Conservation (phyloP, 805 yeast species). For the Cyberlindnera mississippiensis region DNA sequence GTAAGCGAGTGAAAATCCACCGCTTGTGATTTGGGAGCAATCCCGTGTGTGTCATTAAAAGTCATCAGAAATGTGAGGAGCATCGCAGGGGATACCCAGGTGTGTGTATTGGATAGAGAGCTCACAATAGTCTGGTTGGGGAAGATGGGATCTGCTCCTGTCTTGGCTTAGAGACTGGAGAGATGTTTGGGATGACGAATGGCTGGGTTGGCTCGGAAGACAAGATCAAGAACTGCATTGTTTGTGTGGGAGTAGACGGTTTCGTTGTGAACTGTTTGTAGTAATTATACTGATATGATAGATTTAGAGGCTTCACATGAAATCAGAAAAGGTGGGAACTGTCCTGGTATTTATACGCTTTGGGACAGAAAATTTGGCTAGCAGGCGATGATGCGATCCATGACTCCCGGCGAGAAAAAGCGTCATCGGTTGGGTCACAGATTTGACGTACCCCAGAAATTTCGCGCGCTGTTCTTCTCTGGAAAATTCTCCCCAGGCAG, state of each 20-base stretch:
- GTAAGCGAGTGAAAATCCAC: too few relatives aligned
- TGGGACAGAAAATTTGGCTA: neutral
- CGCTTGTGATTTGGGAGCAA: too few relatives aligned
- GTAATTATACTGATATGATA: too few relatives aligned
- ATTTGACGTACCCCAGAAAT: slow-evolving; percentile 16
- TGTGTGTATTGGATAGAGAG: neutral
- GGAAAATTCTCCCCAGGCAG: too few relatives aligned
- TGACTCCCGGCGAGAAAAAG: neutral
- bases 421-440: slow-evolving; percentile 1
- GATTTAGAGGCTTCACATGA: neutral
- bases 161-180: slow-evolving; percentile 40
- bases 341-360: slow-evolving; percentile 1
- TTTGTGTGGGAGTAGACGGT: neutral
- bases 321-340: neutral
- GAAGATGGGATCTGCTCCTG: slow-evolving; percentile 3
- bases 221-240: slow-evolving; percentile 45
- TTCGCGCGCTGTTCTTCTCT: neutral
- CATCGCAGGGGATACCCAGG: too few relatives aligned
- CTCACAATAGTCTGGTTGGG: slow-evolving; percentile 8
- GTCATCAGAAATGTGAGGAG: too few relatives aligned
- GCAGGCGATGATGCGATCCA: neutral
- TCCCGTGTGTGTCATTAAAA: too few relatives aligned
- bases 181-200: slow-evolving; percentile 58
- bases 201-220: slow-evolving; percentile 57
- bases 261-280: neutral